Evolutionary conservation across 148 eudicot species (phyloP), one percentile per base, ranked within the genome.

Genomic region (Hydrangea macrophylla): DNA sequence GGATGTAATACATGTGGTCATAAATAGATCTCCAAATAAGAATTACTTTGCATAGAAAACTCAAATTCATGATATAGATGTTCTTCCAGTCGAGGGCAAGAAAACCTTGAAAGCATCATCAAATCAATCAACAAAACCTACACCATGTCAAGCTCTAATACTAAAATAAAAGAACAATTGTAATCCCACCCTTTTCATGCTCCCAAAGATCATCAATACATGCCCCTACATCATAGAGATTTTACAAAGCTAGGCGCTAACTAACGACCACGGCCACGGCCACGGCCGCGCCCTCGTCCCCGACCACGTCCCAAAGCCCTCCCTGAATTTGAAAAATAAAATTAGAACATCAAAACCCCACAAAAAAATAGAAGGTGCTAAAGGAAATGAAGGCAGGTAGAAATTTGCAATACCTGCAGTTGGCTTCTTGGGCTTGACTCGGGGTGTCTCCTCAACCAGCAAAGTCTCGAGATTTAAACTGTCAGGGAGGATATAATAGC

Each of bases 401-500:
- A 35, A 24, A 42, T 0, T 33, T 23, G 30, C 25, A 26, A 56
- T 80, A 84, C 90, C 91, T 68, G 91, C 84, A 50, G 83, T 79
- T 36, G 90, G 85, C 70, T 86, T 86, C 75, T 84, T 88, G 2
- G 91, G 91, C 81, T 86, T 89, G 45, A 86, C 83, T 66, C 88
- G 82, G 0, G 91, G 95, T 1, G 91, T 81, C 71, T 89, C 89
- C 74, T 89, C 87, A 69, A 89, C 89, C 13, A 89, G 83, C 64
- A 86, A 72, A 31, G 90, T 86, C 74, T 89, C 95, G 13, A 89
- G 87, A 75, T 89, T 89, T 61, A 89, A 51, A 73, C 86, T 89
- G 75, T 86, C 95, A 11, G 91, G 95, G 53, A 89, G 84, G 65
- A 86, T 86, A 65, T 86, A 89, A 51, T 86, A 89, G 25, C 95